Evolutionary conservation across 441 rosid genomes (phyloP), one percentile per base, ranked within the genome.

Genomic region (Eutrema salsugineum): DNA sequence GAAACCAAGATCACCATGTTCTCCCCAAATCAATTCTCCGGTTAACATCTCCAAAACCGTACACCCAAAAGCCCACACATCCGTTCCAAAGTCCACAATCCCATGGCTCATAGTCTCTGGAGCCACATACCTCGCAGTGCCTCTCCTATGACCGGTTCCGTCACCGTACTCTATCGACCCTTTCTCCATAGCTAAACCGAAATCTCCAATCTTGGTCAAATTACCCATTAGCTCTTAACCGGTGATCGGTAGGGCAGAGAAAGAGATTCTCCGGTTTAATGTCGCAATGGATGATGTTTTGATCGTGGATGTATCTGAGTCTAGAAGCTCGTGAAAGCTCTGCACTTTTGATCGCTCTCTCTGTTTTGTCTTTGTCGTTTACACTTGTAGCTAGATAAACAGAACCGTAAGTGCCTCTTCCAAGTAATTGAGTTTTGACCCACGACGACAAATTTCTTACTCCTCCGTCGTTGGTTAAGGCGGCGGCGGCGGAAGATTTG

Each of bases 251-350:
- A 20, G 61, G 71, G 9, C 14, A 5, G 0, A 67, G 63, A 0
- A 67, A 28, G 51, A 67, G 44, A 20, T 67, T 67, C 0, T 39
- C 71, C 1, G 71, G 51, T 42, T 67, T 67, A 10, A 67, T 67
- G 38, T 66, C 62, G 14, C 71, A 67, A 6, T 67, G 71, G 8
- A 67, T 40, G 1, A 54, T 54, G 1, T 42, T 27, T 17, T 10
- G 6, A 2, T 38, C 14, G 16, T 67, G 71, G 3, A 54, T 68
- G 38, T 48, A n/a, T 5, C 5, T 8, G 5, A 68, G 55, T 33
- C 73, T 56, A 9, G 2, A 5, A 38, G 12, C 8, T 35, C n/a
- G n/a, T n/a, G n/a, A n/a, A n/a, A n/a, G n/a, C n/a, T n/a, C n/a
- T n/a, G n/a, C n/a, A n/a, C n/a, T n/a, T n/a, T n/a, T n/a, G n/a